These are phyloP conservation scores for Pythium brassicae DNA, from an alignment of 352 stramenopile genomes.

Conservation along the genomic window DNA sequence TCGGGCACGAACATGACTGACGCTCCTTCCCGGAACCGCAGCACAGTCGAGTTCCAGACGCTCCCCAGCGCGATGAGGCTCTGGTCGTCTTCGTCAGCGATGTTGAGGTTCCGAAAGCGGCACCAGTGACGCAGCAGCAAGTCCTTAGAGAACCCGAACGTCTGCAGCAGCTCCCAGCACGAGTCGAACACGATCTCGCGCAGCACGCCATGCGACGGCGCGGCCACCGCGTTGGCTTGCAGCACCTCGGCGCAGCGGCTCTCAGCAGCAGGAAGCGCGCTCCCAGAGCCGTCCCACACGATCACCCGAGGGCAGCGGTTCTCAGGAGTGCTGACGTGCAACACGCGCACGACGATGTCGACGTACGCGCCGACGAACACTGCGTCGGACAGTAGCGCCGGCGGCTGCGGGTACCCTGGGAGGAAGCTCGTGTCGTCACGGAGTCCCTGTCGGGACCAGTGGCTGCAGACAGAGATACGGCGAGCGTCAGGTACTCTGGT, in stretches of 20 bases:
- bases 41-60: slow-evolving; percentile 9
- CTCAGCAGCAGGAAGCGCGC: slow-evolving; percentile 8
- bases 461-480: slow-evolving; percentile 25
- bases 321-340: slow-evolving; percentile 30
- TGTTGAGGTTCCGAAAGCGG: slow-evolving; percentile 66
- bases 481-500: too few relatives aligned
- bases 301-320: slow-evolving; percentile 31
- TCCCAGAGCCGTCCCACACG: slow-evolving; percentile 70
- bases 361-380: slow-evolving; percentile 42
- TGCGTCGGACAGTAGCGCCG: slow-evolving; percentile 38
- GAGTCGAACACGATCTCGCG: slow-evolving; percentile 67
- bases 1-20: slow-evolving; percentile 60
- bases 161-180: slow-evolving; percentile 54
- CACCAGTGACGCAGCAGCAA: slow-evolving; percentile 46
- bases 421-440: slow-evolving; percentile 43
- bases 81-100: slow-evolving; percentile 25
- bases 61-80: background rate
- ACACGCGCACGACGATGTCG: slow-evolving; percentile 58
- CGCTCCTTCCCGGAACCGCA: slow-evolving; percentile 70
- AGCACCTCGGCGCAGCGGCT: slow-evolving; percentile 16
- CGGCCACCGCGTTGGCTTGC: slow-evolving; percentile 5
- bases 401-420: slow-evolving; percentile 34
- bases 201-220: slow-evolving; percentile 36
- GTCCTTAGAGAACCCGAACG: slow-evolving; percentile 42
- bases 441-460: slow-evolving; percentile 41